Evolutionary conservation across 116 monocot genomes (phyloP).

Genomic region (Papilionanthe hybrid): DNA sequence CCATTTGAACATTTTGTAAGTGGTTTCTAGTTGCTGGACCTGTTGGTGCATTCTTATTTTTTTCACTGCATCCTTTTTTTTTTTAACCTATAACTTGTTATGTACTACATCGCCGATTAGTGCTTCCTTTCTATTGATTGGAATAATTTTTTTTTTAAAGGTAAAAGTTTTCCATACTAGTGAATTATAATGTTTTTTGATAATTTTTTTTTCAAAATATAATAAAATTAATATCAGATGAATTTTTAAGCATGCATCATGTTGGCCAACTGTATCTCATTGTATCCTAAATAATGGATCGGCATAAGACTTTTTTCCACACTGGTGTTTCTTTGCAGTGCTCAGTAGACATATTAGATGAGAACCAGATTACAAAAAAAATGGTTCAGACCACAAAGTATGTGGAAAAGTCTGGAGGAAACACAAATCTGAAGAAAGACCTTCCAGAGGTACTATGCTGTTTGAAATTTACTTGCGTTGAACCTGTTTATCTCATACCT

Average conservation of each 20-base stretch:
- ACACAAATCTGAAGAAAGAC: conserved; percentile 18
- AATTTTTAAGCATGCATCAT: neutral
- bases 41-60: neutral
- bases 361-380: conserved; percentile 27
- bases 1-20: conserved; percentile 70
- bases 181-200: neutral
- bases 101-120: neutral
- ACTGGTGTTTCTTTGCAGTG: conserved; percentile 15
- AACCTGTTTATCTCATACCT: neutral
- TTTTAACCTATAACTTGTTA: neutral
- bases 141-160: neutral
- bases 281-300: neutral
- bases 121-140: neutral
- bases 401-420: conserved; percentile 26
- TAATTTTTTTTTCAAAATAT: neutral
- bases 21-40: neutral
- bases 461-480: neutral
- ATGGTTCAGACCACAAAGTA: conserved; percentile 14
- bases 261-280: neutral
- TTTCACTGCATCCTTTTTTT: neutral
- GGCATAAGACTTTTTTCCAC: neutral
- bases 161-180: neutral
- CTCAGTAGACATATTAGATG: conserved; percentile 22
- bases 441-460: conserved; percentile 29
- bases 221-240: neutral